Evolutionary conservation across 2,329 filamentous ascomycete genomes (phyloP).

Genomic region (Ascochyta pisi): DNA sequence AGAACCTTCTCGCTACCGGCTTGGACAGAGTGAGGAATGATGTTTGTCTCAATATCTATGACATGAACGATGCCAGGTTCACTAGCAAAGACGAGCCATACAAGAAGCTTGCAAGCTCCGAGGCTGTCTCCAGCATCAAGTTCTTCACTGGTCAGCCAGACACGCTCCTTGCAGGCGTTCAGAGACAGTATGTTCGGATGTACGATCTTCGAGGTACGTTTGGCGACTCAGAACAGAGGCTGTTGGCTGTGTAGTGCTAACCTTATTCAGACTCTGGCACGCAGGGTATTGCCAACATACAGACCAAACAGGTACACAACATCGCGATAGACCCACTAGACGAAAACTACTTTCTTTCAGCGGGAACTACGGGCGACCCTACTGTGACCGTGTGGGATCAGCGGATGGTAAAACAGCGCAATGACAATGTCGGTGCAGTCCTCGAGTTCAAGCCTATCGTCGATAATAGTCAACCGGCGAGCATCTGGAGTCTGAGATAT

Average conservation of each 20-base stretch:
- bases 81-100: conserved; percentile 59
- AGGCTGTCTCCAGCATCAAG: conserved; percentile 81
- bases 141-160: conserved; percentile 82
- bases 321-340: conserved; percentile 80
- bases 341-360: conserved; percentile 84
- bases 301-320: conserved; percentile 68
- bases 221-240: neutral
- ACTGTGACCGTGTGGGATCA: conserved; percentile 81
- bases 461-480: conserved; percentile 56
- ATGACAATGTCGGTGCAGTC: conserved; percentile 58
- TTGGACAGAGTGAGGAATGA: conserved; percentile 83
- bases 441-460: conserved; percentile 65
- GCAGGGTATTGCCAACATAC: conserved; percentile 56
- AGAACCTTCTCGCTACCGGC: conserved; percentile 75
- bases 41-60: conserved; percentile 82
- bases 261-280: conserved; percentile 45
- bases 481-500: conserved; percentile 69
- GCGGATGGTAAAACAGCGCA: conserved; percentile 55
- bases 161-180: conserved; percentile 76
- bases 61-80: conserved; percentile 67
- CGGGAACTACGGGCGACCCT: conserved; percentile 73
- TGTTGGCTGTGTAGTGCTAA: conserved; percentile 18
- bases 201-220: conserved; percentile 77
- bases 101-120: conserved; percentile 65
- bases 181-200: conserved; percentile 75